These are phyloP conservation scores for Metarhizium humberi DNA, from an alignment of 2,329 filamentous ascomycete species.

Conservation along the genomic window DNA sequence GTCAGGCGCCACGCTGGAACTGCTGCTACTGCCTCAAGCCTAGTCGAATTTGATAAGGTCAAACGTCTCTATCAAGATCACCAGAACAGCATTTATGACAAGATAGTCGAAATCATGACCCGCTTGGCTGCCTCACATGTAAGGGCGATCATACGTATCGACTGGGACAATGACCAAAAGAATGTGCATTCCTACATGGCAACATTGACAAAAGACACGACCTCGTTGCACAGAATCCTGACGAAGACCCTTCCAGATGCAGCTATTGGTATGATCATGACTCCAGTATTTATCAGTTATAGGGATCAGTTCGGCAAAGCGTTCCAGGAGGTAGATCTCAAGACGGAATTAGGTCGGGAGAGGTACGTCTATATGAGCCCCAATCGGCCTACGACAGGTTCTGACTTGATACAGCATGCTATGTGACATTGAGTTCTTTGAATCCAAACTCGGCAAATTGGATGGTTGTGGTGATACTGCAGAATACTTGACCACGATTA, in stretches of 20 bases:
- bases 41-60: conserved; percentile 84
- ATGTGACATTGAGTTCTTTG: conserved; percentile 66
- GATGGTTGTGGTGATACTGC: conserved; percentile 71
- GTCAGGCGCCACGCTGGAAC: conserved; percentile 63
- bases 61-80: conserved; percentile 80
- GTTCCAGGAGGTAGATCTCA: conserved; percentile 55
- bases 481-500: conserved; percentile 55
- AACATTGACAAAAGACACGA: conserved; percentile 76
- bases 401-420: conserved; percentile 49
- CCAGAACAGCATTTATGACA: conserved; percentile 82
- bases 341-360: conserved; percentile 57
- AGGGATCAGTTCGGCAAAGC: conserved; percentile 67
- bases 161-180: conserved; percentile 52
- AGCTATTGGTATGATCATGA: conserved; percentile 75
- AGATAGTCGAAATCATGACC: conserved; percentile 87
- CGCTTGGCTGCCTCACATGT: conserved; percentile 65
- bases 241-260: conserved; percentile 71
- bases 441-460: conserved; percentile 61
- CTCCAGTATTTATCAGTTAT: conserved; percentile 74
- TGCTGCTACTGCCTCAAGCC: conserved; percentile 39
- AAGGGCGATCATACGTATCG: conserved; percentile 61
- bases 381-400: not conserved
- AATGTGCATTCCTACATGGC: conserved; percentile 69
- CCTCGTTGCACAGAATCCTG: conserved; percentile 73
- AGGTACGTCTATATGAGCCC: conserved; percentile 43